Evolutionary conservation across 345 rosid genomes (phyloP).

Genomic region (Ceriops zippeliana): DNA sequence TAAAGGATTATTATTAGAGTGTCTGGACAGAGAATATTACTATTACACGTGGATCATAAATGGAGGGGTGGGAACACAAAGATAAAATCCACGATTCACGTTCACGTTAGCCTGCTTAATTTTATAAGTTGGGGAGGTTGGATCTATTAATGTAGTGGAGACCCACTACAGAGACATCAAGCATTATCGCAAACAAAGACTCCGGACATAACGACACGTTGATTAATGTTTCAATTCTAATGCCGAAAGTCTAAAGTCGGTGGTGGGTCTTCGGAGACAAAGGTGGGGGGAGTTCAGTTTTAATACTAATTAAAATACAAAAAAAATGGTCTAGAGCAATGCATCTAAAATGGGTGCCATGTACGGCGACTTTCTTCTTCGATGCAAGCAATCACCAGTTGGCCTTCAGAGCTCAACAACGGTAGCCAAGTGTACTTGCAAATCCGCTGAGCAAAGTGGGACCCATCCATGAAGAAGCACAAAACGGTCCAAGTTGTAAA

Average conservation of each 20-base stretch:
- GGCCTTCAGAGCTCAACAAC: too few species aligned
- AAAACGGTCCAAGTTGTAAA: too few species aligned
- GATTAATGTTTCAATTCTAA: too few species aligned
- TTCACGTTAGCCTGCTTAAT: not conserved
- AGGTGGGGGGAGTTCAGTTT: too few species aligned
- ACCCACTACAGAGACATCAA: not conserved
- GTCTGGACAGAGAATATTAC: not conserved
- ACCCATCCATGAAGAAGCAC: too few species aligned
- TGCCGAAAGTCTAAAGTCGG: not conserved
- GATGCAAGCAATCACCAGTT: not conserved
- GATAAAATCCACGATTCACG: not conserved
- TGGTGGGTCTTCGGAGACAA: too few species aligned
- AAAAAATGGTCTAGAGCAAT: not conserved
- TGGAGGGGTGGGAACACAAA: not conserved
- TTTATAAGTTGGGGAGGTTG: not conserved
- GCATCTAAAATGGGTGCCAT: slow-evolving; percentile 16
- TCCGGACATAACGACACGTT: too few species aligned
- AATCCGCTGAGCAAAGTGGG: too few species aligned
- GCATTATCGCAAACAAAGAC: not conserved
- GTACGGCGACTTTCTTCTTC: not conserved
- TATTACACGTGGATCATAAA: slow-evolving; percentile 1
- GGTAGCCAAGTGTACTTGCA: too few species aligned
- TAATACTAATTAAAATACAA: too few species aligned
- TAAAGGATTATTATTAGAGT: not conserved
- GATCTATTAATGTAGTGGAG: slow-evolving; percentile 10